Evolutionary conservation across 176 grass and related monocot genomes (phyloP).

Genomic region (Paspalum vaginatum): DNA sequence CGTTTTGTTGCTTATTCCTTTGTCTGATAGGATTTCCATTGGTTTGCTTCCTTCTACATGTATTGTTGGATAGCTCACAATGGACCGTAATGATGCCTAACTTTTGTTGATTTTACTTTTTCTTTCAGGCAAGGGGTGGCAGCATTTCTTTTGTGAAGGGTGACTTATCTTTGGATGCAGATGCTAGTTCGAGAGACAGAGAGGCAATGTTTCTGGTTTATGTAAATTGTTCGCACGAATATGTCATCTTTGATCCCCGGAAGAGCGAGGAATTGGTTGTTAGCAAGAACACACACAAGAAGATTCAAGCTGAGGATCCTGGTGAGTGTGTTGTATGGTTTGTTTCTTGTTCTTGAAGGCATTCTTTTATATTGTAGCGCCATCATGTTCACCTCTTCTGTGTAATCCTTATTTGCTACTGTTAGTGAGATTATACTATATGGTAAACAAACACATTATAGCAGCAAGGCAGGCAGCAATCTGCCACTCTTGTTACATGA

Average conservation of each 20-base stretch:
- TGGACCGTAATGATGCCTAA: neutral
- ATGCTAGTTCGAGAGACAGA: slow-evolving; percentile 31
- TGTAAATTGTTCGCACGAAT: slow-evolving; percentile 78
- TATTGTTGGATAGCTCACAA: neutral
- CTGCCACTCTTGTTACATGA: neutral
- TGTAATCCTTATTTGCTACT: neutral
- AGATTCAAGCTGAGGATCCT: slow-evolving; percentile 56
- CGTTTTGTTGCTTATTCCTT: slow-evolving; percentile 25
- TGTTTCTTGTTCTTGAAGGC: slow-evolving; percentile 4
- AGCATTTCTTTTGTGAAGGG: slow-evolving; percentile 69
- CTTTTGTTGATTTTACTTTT: slow-evolving; percentile 21
- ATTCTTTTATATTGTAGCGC: neutral
- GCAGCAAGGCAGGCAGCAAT: neutral
- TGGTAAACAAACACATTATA: neutral
- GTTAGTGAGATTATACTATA: neutral
- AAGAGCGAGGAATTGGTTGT: slow-evolving; percentile 39
- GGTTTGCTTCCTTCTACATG: slow-evolving; percentile 13
- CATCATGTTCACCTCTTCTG: neutral
- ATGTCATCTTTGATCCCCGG: slow-evolving; percentile 80
- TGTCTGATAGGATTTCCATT: neutral
- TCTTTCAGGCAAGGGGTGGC: slow-evolving; percentile 70
- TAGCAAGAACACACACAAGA: slow-evolving; percentile 41
- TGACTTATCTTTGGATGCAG: slow-evolving; percentile 33
- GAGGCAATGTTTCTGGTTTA: slow-evolving; percentile 55
- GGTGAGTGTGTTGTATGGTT: slow-evolving; percentile 47